Conservation (phyloP, 2,329 filamentous ascomycete genomes). For the Diaporthe humulicola region DNA sequence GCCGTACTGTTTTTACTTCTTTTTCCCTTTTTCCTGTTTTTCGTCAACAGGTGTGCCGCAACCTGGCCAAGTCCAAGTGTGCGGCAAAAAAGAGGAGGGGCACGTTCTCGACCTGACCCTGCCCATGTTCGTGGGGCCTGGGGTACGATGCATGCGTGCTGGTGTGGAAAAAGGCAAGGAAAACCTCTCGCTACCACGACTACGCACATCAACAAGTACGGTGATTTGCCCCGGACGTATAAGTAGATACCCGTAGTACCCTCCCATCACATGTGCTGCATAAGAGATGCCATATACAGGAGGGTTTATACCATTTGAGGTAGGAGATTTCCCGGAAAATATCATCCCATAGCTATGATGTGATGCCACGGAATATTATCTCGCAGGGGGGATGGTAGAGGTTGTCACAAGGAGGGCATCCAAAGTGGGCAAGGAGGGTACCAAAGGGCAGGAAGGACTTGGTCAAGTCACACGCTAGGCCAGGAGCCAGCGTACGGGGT, state of each 20-base stretch:
- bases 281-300: not conserved
- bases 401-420: not conserved
- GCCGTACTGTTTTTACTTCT: not conserved
- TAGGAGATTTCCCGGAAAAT: not conserved
- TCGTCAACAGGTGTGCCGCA: too few species aligned
- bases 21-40: not conserved
- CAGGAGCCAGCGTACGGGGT: not conserved
- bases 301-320: not conserved
- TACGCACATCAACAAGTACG: not conserved
- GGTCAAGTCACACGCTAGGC: slow-evolving; percentile 7
- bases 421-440: not conserved
- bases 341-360: not conserved
- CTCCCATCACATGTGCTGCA: not conserved
- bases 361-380: not conserved
- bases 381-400: not conserved
- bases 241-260: not conserved
- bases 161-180: not conserved
- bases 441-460: too few species aligned
- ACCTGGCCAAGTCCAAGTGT: not conserved
- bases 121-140: too few species aligned
- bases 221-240: not conserved
- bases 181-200: not conserved
- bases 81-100: not conserved
- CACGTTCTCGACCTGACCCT: not conserved
- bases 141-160: too few species aligned